Evolutionary conservation across 257 asterid species (phyloP).

Genomic region (Solanum corneliomulleri): DNA sequence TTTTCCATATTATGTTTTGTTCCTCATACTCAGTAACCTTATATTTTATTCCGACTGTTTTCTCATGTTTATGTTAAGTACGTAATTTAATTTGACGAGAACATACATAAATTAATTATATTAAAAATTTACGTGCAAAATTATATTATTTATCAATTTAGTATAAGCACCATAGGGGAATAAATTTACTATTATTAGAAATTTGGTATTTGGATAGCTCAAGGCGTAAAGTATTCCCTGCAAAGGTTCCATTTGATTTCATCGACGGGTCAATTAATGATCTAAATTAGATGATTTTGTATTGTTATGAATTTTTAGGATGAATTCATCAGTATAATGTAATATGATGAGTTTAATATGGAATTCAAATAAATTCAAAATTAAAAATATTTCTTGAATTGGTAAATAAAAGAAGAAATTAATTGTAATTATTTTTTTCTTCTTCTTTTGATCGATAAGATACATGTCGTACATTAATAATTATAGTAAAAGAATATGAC

Average conservation of each 20-base stretch:
- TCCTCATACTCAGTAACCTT: not conserved
- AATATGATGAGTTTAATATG: not conserved
- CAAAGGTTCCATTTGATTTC: not conserved
- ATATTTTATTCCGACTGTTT: no score
- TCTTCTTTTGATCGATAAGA: not conserved
- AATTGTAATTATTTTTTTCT: not conserved
- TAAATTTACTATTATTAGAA: not conserved
- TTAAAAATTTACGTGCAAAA: not conserved
- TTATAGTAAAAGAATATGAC: no score
- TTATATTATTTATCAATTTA: no score
- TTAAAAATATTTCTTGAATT: not conserved
- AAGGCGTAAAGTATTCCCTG: not conserved
- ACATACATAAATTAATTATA: no score
- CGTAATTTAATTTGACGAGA: no score
- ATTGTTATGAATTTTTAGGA: not conserved
- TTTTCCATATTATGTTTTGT: not conserved
- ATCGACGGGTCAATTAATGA: not conserved
- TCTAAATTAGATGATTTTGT: not conserved
- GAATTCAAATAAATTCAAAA: no score
- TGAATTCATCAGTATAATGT: not conserved
- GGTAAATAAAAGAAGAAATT: not conserved
- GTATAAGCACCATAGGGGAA: not conserved
- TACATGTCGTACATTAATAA: no score
- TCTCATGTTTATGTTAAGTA: no score
- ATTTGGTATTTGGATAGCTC: not conserved